Conservation (phyloP, 495 filamentous ascomycete species). For the Penicillium manginii region DNA sequence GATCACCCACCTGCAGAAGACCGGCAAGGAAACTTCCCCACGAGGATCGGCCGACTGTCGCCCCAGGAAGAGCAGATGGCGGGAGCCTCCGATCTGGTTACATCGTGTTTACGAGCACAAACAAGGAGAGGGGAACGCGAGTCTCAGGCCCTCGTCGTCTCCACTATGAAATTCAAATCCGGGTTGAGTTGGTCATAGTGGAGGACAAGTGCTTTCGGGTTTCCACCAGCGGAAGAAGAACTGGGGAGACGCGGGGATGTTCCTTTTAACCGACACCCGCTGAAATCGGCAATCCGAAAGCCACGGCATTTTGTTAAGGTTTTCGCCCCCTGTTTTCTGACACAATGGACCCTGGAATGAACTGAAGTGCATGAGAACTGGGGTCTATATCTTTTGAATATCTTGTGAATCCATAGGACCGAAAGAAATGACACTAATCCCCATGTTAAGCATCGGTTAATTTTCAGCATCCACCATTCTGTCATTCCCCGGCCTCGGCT, state of each 20-base stretch:
- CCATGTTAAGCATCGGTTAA: not conserved
- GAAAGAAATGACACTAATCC: no score
- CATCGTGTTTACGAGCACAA: conserved; percentile 5
- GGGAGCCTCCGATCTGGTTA: conserved; percentile 14
- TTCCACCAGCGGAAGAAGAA: not conserved
- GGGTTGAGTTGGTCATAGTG: conserved; percentile 1
- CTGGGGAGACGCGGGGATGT: conserved; percentile 7
- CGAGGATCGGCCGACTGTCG: conserved; percentile 26
- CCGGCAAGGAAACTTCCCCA: conserved; percentile 15
- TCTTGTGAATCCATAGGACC: not conserved
- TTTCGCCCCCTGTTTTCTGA: not conserved
- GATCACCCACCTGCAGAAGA: conserved; percentile 1
- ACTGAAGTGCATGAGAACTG: no score
- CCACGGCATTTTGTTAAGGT: conserved; percentile 4
- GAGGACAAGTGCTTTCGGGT: not conserved
- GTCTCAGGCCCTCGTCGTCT: not conserved
- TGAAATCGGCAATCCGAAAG: conserved; percentile 6
- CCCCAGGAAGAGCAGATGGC: conserved; percentile 16
- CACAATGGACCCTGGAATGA: no score
- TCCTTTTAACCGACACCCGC: conserved; percentile 5
- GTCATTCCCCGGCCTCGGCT: conserved; percentile 3
- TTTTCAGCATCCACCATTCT: not conserved
- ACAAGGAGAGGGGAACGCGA: not conserved
- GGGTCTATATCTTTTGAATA: not conserved
- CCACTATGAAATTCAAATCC: conserved; percentile 1